phyloP scores from a whole-genome alignment of 2,329 filamentous ascomycete genomes.

The Ophiostoma triangulosporum region DNA sequence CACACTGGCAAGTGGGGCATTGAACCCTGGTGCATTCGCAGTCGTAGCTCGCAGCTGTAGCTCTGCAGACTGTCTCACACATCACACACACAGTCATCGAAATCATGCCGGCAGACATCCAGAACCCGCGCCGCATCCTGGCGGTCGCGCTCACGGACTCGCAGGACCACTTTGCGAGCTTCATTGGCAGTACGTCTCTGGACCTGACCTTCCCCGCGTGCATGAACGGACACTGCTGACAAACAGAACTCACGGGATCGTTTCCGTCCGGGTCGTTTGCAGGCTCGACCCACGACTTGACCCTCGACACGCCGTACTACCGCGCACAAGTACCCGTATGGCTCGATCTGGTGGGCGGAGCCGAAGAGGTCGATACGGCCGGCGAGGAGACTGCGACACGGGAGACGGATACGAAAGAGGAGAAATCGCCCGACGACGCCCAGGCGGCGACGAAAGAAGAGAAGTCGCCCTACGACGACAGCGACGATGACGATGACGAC shows the following conservation, averaged over 20 bases:
- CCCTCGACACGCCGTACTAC: constrained; percentile 48
- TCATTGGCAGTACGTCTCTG: constrained; percentile 38
- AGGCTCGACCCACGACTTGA: constrained; percentile 43
- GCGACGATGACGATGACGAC: not conserved
- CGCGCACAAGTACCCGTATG: constrained; percentile 47
- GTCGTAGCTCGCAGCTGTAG: not conserved
- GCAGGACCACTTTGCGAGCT: constrained; percentile 30
- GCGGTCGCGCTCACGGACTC: constrained; percentile 39
- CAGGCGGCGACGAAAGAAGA: not conserved
- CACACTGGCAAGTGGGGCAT: not conserved
- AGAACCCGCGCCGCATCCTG: constrained; percentile 42
- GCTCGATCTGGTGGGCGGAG: constrained; percentile 37
- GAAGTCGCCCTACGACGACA: not conserved
- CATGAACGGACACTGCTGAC: not conserved
- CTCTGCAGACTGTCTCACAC: not conserved
- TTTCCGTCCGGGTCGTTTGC: constrained; percentile 28
- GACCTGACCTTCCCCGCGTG: no score
- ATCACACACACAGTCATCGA: not conserved
- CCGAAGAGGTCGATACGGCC: not conserved
- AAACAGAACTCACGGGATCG: constrained; percentile 38
- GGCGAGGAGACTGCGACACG: no score
- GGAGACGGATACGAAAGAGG: not conserved
- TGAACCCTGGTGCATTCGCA: not conserved
- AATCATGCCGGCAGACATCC: not conserved
- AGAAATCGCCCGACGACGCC: not conserved